Conservation (phyloP, 192 early-diverging fungal genomes). For the Coemansia sp. region DNA sequence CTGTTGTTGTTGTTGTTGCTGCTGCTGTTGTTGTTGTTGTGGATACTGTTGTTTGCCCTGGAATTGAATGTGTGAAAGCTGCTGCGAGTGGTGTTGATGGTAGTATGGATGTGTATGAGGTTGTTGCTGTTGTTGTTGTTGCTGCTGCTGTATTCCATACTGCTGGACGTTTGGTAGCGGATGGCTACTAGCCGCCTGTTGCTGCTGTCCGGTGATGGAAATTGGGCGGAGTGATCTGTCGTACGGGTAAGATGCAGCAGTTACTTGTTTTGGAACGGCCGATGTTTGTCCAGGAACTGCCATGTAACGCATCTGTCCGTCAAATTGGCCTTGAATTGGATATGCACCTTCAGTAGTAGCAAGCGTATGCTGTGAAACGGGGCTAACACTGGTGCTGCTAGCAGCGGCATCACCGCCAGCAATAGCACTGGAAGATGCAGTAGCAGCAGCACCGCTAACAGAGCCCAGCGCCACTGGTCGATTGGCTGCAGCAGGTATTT, state of each 20-base stretch:
- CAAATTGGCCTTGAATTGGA: slow-evolving; percentile 36
- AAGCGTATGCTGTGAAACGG: slow-evolving; percentile 42
- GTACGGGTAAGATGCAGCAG: slow-evolving; percentile 11
- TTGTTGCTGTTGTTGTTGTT: slow-evolving; percentile 21
- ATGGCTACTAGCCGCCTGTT: neutral
- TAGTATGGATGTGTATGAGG: slow-evolving; percentile 17
- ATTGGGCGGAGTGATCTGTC: slow-evolving; percentile 38
- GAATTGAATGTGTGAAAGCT: neutral
- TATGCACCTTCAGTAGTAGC: slow-evolving; percentile 33
- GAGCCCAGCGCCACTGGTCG: slow-evolving; percentile 22
- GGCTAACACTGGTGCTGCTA: slow-evolving; percentile 44
- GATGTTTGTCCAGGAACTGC: slow-evolving; percentile 47
- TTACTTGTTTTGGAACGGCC: slow-evolving; percentile 25
- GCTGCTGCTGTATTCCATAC: slow-evolving; percentile 14
- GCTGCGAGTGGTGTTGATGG: slow-evolving; percentile 14
- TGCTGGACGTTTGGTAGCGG: neutral
- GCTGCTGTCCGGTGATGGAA: slow-evolving; percentile 17
- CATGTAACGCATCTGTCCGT: slow-evolving; percentile 53
- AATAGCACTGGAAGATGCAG: neutral
- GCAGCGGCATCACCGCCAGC: slow-evolving; percentile 21
- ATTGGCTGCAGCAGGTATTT: slow-evolving; percentile 26
- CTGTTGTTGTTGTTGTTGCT: slow-evolving; percentile 19
- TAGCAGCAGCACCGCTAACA: slow-evolving; percentile 16
- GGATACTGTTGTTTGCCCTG: slow-evolving; percentile 24
- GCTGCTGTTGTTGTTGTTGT: slow-evolving; percentile 23